A percentile compares a stretch with the other conserved stretches of the same genome.
Evolutionary conservation across 257 asterid genomes (phyloP).

Genomic region (Marsdenia floribunda): DNA sequence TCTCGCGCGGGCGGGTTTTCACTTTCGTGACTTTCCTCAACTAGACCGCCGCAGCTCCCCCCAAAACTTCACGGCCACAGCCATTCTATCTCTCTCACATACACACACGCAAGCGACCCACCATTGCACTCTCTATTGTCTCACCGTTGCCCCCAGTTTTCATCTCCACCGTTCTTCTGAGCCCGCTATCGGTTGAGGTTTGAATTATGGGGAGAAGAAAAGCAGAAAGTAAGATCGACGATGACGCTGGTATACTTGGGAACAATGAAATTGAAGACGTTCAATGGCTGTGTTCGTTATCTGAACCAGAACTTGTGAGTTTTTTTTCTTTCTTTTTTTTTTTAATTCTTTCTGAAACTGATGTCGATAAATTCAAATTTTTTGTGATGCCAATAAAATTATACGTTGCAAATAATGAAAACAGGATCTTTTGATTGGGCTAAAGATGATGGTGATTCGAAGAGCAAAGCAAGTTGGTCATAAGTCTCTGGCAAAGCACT

Average conservation of each 20-base stretch:
- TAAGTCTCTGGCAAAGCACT: slow-evolving; percentile 40
- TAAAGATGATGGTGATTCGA: slow-evolving; percentile 50
- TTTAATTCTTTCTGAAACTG: neutral
- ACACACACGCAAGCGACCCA: too few relatives aligned
- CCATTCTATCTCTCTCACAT: too few relatives aligned
- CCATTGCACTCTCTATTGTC: too few relatives aligned
- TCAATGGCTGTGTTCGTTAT: slow-evolving; percentile 73
- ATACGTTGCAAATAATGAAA: neutral
- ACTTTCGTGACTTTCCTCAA: too few relatives aligned
- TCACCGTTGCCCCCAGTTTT: too few relatives aligned
- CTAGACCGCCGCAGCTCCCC: too few relatives aligned
- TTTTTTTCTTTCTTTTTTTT: neutral
- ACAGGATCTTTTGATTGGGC: slow-evolving; percentile 56
- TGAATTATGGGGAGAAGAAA: neutral
- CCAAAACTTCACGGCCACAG: too few relatives aligned
- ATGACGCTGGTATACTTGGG: slow-evolving; percentile 12
- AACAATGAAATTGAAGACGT: slow-evolving; percentile 60
- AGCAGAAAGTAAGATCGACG: neutral
- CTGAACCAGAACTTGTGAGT: slow-evolving; percentile 69
- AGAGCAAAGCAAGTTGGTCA: slow-evolving; percentile 59
- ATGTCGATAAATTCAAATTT: neutral
- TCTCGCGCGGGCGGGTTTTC: too few relatives aligned
- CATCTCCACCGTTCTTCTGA: too few relatives aligned
- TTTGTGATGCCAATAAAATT: neutral
- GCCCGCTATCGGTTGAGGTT: neutral